Percentiles rank a stretch among this genome's conserved stretches.
Conservation (phyloP, 345 rosid species). For the Salix dunnii region DNA sequence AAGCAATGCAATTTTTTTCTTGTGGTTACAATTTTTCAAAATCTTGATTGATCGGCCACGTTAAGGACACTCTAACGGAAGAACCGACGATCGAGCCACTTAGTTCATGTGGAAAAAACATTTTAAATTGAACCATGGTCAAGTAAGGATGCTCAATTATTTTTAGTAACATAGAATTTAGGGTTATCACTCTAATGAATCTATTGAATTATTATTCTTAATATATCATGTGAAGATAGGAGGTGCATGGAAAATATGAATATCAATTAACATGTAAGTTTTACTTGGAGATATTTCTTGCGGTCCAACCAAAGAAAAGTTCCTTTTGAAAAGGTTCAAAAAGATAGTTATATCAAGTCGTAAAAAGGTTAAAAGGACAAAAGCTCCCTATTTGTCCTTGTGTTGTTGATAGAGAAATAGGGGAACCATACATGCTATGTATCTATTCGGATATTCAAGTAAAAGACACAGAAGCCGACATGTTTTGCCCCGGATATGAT, state of each 20-base stretch:
- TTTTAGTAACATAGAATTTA: not conserved
- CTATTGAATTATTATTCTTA: too few relatives aligned
- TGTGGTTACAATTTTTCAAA: too few relatives aligned
- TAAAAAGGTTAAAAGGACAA: constrained; percentile 15
- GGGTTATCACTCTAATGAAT: too few relatives aligned
- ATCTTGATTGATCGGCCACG: constrained; percentile 10
- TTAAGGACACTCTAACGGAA: not conserved
- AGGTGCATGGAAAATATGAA: too few relatives aligned
- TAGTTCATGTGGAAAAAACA: too few relatives aligned
- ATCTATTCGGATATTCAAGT: constrained; percentile 14
- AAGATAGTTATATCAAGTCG: constrained; percentile 18
- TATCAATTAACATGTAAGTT: too few relatives aligned
- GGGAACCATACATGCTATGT: not conserved
- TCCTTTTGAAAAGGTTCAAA: constrained; percentile 1
- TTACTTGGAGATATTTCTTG: too few relatives aligned
- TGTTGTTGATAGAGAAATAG: constrained; percentile 12
- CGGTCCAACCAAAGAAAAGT: too few relatives aligned
- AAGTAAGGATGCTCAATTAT: not conserved
- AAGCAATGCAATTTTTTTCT: not conserved
- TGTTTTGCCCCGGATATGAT: constrained; percentile 30
- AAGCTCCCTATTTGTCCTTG: constrained; percentile 18
- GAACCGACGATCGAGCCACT: too few relatives aligned
- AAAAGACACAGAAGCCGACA: constrained; percentile 37
- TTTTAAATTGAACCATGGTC: too few relatives aligned
- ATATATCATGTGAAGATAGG: too few relatives aligned